A percentile compares a stretch with the other conserved stretches of the same genome.
phyloP scores from a whole-genome alignment of 495 filamentous ascomycete genomes.

The Pseudotulostoma volvatum region DNA sequence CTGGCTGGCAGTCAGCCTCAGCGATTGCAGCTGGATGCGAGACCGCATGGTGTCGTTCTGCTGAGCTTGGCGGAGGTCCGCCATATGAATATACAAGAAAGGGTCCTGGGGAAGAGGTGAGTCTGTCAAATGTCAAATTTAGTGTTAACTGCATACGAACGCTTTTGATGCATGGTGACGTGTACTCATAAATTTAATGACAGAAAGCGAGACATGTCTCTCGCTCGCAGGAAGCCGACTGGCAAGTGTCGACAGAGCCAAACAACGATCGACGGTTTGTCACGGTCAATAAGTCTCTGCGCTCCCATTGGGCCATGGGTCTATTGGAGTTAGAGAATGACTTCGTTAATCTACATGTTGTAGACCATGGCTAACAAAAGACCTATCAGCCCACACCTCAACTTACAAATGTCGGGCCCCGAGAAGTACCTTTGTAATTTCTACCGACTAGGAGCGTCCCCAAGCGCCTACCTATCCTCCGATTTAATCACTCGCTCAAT shows the following conservation, averaged over 20 bases:
- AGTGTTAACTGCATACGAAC: no score
- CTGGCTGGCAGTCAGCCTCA: conserved; percentile 70
- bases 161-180: no score
- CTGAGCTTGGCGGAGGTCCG: conserved; percentile 55
- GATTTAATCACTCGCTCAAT: no score
- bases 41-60: conserved; percentile 58
- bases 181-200: no score
- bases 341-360: conserved; percentile 26
- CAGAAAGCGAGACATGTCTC: conserved; percentile 6
- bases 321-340: conserved; percentile 41
- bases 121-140: no score
- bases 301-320: conserved; percentile 42
- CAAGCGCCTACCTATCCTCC: no score
- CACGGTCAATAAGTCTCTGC: conserved; percentile 21
- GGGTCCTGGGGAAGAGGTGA: conserved; percentile 12
- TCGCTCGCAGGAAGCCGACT: conserved; percentile 9
- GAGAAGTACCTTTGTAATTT: no score
- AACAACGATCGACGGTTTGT: conserved; percentile 37
- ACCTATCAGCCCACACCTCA: no score
- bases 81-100: conserved; percentile 42
- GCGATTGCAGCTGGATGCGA: conserved; percentile 75
- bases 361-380: no score
- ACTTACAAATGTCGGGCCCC: no score
- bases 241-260: conserved; percentile 12
- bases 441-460: no score